These are phyloP conservation scores for Ceratocystis huliohia DNA, from an alignment of 2,329 filamentous ascomycete species.

Conservation along the genomic window DNA sequence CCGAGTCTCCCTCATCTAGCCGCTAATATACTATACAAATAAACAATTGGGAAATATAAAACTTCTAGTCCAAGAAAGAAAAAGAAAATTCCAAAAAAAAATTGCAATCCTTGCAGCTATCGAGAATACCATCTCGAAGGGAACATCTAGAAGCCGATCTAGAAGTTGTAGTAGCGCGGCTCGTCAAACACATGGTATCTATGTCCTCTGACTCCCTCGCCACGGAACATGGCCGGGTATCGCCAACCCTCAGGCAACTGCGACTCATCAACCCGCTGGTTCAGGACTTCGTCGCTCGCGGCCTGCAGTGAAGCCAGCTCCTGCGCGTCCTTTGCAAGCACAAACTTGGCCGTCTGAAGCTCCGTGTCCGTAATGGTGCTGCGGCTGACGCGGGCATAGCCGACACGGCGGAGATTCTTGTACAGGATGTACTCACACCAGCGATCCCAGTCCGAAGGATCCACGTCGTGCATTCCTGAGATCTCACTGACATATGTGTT, in stretches of 20 bases:
- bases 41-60: neutral
- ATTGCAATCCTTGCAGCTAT: too few relatives aligned
- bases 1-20: neutral
- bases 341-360: constrained; percentile 90
- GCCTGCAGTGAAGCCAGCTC: constrained; percentile 36
- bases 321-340: constrained; percentile 55
- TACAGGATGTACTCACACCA: constrained; percentile 99
- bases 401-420: constrained; percentile 72
- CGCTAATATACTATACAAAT: neutral
- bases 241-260: constrained; percentile 64
- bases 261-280: constrained; percentile 50
- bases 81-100: too few relatives aligned
- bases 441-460: constrained; percentile 82
- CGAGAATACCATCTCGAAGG: too few relatives aligned
- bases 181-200: constrained; percentile 91
- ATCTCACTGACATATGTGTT: constrained; percentile 80
- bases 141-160: neutral
- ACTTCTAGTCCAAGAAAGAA: constrained; percentile 25
- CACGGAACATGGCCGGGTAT: constrained; percentile 76
- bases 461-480: constrained; percentile 92
- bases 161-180: constrained; percentile 53
- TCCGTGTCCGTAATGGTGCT: constrained; percentile 95
- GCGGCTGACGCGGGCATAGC: constrained; percentile 79
- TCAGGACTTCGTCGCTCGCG: constrained; percentile 41
- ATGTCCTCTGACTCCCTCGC: constrained; percentile 77